These are phyloP conservation scores for Botrytis medusae DNA, from an alignment of 2,329 filamentous ascomycete species.

Conservation along the genomic window DNA sequence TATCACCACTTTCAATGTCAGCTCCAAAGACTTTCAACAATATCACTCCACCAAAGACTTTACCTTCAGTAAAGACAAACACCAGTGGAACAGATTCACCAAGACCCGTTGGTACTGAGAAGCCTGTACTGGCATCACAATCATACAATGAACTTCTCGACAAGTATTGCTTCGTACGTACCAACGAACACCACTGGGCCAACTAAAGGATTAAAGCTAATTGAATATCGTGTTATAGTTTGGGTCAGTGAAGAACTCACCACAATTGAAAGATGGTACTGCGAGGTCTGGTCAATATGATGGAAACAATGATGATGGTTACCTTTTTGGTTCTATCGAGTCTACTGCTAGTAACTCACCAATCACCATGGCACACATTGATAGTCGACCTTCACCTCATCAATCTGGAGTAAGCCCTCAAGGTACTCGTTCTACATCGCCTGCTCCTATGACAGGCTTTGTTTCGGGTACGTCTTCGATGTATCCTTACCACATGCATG, in stretches of 20 bases:
- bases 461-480: slow-evolving; percentile 47
- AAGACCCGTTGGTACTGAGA: slow-evolving; percentile 54
- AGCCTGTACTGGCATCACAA: slow-evolving; percentile 75
- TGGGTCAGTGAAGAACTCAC: slow-evolving; percentile 58
- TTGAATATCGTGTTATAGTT: slow-evolving; percentile 49
- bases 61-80: slow-evolving; percentile 27
- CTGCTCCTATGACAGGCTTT: slow-evolving; percentile 49
- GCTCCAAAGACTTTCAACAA: slow-evolving; percentile 27
- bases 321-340: slow-evolving; percentile 36
- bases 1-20: slow-evolving; percentile 31
- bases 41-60: slow-evolving; percentile 33
- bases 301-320: slow-evolving; percentile 44
- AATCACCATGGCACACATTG: slow-evolving; percentile 33
- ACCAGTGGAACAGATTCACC: slow-evolving; percentile 50
- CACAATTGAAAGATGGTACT: slow-evolving; percentile 51
- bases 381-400: slow-evolving; percentile 31
- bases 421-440: slow-evolving; percentile 45
- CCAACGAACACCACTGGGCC: slow-evolving; percentile 41
- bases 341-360: slow-evolving; percentile 42
- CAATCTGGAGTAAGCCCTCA: slow-evolving; percentile 38
- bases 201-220: slow-evolving; percentile 43
- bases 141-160: slow-evolving; percentile 97
- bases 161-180: slow-evolving; percentile 99
- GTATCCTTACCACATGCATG: slow-evolving; percentile 39
- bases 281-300: slow-evolving; percentile 47